Base-by-base conservation (phyloP, 768 basidiomycete species). In the Gautieria morchelliformis region DNA sequence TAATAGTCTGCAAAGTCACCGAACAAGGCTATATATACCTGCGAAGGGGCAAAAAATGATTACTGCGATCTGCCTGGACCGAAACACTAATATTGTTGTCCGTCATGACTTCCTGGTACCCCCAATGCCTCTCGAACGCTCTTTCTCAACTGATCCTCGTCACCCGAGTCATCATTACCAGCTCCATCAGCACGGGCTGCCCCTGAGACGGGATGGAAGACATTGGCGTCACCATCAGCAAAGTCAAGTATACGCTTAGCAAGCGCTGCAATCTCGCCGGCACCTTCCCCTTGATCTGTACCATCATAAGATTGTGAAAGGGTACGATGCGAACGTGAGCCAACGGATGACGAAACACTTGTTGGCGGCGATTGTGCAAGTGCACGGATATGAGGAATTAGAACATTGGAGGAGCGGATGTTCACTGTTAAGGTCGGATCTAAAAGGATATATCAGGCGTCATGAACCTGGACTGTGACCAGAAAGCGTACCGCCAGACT, bases 351-450 rank as follows among this genome's bases (percentile, higher is more conserved):
- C 0, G 82, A 73, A 5, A 84, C 84, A 1, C 85, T 83, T 14
- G 81, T 81, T 30, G 84, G 76, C 37, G 81, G 83, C 27, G 85
- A 88, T 59, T 74, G 76, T 5, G 93, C 83, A 22, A 98, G 82
- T 63, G 84, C 82, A 52, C 87, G 87, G 61, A 98, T 94, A 55
- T 89, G 89, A 19, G 93, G 85, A 46, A 91, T 80, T 59, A 98
- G 76, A 56, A 90, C 74, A 58, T 73, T 78, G 5, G 95, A 97
- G 55, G 73, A 80, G 57, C 92, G 90, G 70, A 98, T 93, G 73
- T 89, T 94, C 71, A 83, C 87, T 59, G 87, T 88, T 42, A 98
- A 75, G 67, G 90, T 86, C 19, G 89, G 87, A 69, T 98, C 93
- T 90, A 66, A 12, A 56, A 37, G 20, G 48, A 9, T 14, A 37